Evolutionary conservation across 495 filamentous ascomycete genomes (phyloP), one percentile per base, ranked within the genome.

Genomic region (Aspergillus incahuasiensis): DNA sequence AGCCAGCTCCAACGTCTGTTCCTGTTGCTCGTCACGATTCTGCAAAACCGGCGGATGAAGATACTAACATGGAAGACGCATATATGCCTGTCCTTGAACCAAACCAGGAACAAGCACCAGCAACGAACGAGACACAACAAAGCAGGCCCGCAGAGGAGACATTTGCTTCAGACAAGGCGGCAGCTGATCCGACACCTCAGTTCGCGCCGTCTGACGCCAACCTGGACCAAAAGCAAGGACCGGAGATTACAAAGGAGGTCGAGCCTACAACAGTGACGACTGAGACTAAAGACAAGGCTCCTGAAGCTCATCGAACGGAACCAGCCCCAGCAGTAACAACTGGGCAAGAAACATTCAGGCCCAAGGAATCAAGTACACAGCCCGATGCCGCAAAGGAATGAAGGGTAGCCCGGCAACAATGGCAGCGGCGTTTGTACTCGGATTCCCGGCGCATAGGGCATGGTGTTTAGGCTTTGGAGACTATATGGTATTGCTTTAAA

Each of bases 51-150:
- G 77, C 82, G 34, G 81, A 81, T 21, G 82, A 84, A 53, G 86
- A 88, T 61, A 75, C 82, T 4, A 68, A 82, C 11, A 86, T 88
- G 76, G 86, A 86, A 57, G 85, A 86, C 59, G 82, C 73, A 9
- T 68, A 63, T 2, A 62, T 63, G 5, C 51, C 66, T 5, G 41
- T 20, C 7, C 30, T 61, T 18, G 68, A 64, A 9, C 49, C 68
- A 5, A 68, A 68, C 18, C 53, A 63, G 1, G 55, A 58, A 18
- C 48, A 62, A 13, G 61, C 67, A 0, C 55, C 58, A 18, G 59
- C 63, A 30, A 24, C 32, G 5, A 41, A 45, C 21, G 56, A 59
- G 28, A 47, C 13, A 5, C 54, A 55, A 15, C 63, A 62, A 15
- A 58, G 65, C 55, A 66, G 62, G 21, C 70, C 64, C 42, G 45